Percentiles rank a stretch among this genome's conserved stretches.
Conservation (phyloP, 2,329 filamentous ascomycete genomes). For the Botrytis porri region DNA sequence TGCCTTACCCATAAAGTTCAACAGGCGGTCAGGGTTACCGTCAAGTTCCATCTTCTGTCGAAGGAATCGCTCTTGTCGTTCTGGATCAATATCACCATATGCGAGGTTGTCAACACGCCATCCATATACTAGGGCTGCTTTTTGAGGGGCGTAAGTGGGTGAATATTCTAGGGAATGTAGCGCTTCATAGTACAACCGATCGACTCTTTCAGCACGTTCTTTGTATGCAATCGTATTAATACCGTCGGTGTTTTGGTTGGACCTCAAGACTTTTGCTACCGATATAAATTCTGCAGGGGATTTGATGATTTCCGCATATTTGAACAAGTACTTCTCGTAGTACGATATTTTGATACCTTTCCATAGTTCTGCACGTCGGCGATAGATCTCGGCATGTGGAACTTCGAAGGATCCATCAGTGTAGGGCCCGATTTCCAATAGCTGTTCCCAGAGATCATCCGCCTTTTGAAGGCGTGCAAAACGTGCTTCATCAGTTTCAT, state of each 20-base stretch:
- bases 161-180: constrained; percentile 10
- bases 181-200: constrained; percentile 8
- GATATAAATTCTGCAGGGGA: constrained; percentile 7
- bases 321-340: constrained; percentile 11
- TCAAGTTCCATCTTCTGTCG: constrained; percentile 15
- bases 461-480: constrained; percentile 3
- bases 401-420: neutral
- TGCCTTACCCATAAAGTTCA: constrained; percentile 10
- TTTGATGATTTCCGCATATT: constrained; percentile 1
- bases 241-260: constrained; percentile 10
- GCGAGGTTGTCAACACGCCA: constrained; percentile 10
- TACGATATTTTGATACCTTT: neutral
- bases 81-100: constrained; percentile 14
- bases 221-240: constrained; percentile 13
- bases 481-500: neutral
- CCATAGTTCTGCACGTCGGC: constrained; percentile 7
- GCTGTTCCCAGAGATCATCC: constrained; percentile 6
- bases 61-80: constrained; percentile 9
- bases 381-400: constrained; percentile 12
- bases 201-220: constrained; percentile 13
- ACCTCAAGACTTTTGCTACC: constrained; percentile 8
- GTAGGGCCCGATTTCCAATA: neutral
- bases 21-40: neutral
- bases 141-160: neutral
- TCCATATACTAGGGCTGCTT: constrained; percentile 7